phyloP scores from a whole-genome alignment of 106 monocot genomes.

The Platanthera guangdongensis region DNA sequence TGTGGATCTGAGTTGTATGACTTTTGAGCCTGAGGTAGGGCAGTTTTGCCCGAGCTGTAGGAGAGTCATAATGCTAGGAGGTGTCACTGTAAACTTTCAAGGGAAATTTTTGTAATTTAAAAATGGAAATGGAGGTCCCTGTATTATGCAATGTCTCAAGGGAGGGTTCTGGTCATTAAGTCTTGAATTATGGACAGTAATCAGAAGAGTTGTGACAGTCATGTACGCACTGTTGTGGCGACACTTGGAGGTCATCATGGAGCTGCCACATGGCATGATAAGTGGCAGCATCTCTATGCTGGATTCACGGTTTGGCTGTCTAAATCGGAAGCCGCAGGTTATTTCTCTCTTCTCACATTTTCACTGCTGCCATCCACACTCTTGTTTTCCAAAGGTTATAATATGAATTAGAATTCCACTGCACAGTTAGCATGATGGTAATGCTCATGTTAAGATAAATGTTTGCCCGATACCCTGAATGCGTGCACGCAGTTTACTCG shows the following conservation, averaged over 20 bases:
- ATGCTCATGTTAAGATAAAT: neutral
- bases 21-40: no score
- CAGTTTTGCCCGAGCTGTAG: no score
- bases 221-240: constrained; percentile 70
- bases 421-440: neutral
- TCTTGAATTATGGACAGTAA: neutral
- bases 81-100: no score
- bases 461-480: no score
- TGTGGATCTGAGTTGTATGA: no score
- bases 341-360: neutral
- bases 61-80: no score
- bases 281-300: constrained; percentile 78
- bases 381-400: neutral
- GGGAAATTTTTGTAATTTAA: no score
- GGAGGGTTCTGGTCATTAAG: no score
- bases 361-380: neutral
- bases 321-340: constrained; percentile 46
- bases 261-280: constrained; percentile 64
- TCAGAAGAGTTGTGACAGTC: constrained; percentile 27
- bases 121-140: no score
- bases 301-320: constrained; percentile 91
- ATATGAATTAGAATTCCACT: neutral
- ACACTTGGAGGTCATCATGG: constrained; percentile 81
- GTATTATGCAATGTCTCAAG: no score
- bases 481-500: no score